Base-by-base conservation (phyloP, 2,329 filamentous ascomycete species). In the Aspergillus proliferans region DNA sequence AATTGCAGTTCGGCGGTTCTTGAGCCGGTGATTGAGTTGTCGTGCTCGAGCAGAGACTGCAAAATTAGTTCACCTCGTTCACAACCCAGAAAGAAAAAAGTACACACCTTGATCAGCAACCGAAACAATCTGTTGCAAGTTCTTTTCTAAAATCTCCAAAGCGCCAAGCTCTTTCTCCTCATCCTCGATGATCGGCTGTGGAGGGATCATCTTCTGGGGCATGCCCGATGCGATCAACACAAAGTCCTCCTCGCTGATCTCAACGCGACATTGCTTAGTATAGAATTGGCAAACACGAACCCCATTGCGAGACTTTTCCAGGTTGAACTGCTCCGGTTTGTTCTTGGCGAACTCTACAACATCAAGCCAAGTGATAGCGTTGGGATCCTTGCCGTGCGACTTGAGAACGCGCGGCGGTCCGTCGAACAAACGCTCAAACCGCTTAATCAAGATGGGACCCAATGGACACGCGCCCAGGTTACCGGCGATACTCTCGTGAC, bases 221-320 rank as follows among this genome's bases (percentile, higher is more conserved):
- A 88, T 87, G 24, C 89, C 88, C 36, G 87, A 91, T 47, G 84
- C 83, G 56, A 95, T 91, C 56, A 95, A 74, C 39, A 90, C 80
- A 76, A 85, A 95, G 64, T 95, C 89, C 65, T 94, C 88, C 66
- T 94, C 88, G 15, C 83, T 84, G 52, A 95, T 92, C 71, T 95
- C 88, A 7, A 94, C 85, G 43, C 87, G 81, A 56, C 85, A 80
- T 52, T 90, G 87, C 63, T 90, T 90, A 55, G 88, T 84, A 62
- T 84, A 83, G 67, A 95, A 93, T 54, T 88, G 87, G 63, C 89
- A 94, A 47, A 86, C 83, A 43, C 85, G 80, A 47, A 80, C 73
- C 18, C 86, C 86, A 56, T 87, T 85, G 41, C 81, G 77, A 53
- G 80, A 79, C 49, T 86, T 82, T 47, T 82, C 83, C 46, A 94